phyloP scores from a whole-genome alignment of 179 eudicot genomes.

The Gypsophila paniculata region DNA sequence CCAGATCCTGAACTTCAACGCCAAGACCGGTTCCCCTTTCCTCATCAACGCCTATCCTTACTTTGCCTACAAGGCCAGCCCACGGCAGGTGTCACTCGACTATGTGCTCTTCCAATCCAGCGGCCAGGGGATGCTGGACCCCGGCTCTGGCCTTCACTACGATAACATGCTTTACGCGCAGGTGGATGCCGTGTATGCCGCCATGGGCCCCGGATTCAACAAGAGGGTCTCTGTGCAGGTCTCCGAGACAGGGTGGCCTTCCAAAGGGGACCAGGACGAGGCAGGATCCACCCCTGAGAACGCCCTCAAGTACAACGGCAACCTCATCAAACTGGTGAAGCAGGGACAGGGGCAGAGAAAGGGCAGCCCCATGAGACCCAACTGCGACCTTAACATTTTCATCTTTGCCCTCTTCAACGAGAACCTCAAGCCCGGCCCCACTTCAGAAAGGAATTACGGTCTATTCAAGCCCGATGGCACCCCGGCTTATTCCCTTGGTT shows the following conservation, averaged over 20 bases:
- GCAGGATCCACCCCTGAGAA: no score
- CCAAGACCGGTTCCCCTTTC: constrained; percentile 61
- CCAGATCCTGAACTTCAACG: constrained; percentile 51
- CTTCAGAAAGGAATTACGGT: no score
- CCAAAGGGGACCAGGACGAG: constrained; percentile 42
- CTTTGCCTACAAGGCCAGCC: constrained; percentile 66
- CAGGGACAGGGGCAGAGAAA: no score
- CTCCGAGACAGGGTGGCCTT: constrained; percentile 93
- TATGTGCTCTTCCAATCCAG: constrained; percentile 55
- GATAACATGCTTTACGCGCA: constrained; percentile 86
- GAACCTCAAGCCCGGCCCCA: no score
- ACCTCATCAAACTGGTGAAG: no score
- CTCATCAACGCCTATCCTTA: constrained; percentile 78
- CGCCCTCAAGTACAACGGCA: no score
- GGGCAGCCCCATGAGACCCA: no score
- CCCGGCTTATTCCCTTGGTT: no score
- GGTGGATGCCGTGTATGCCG: constrained; percentile 74
- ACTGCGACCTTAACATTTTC: no score
- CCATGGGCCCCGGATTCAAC: constrained; percentile 43
- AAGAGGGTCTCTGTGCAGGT: constrained; percentile 51
- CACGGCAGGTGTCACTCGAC: constrained; percentile 56
- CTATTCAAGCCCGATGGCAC: no score
- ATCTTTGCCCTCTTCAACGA: no score
- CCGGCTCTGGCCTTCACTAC: constrained; percentile 44
- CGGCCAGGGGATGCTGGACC: constrained; percentile 40